phyloP scores from a whole-genome alignment of 2,329 filamentous ascomycete species.

The Colletotrichum tanaceti region DNA sequence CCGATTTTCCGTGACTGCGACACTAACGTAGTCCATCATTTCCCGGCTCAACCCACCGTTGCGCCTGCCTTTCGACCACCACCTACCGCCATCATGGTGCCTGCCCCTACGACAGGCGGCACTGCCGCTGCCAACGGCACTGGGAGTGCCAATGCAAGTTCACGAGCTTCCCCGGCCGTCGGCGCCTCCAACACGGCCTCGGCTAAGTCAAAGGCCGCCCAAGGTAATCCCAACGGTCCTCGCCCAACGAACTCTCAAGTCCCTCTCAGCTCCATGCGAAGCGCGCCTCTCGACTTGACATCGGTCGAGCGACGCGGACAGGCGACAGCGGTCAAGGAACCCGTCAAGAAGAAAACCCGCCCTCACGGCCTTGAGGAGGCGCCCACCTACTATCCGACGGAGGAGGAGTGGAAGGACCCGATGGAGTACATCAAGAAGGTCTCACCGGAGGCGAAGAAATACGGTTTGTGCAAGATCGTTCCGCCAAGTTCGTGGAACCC shows the following conservation, averaged over 20 bases:
- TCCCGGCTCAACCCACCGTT: slow-evolving; percentile 1
- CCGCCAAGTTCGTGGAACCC: slow-evolving; percentile 95
- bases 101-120: slow-evolving; percentile 53
- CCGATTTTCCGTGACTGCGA: slow-evolving; percentile 26
- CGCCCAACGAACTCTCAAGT: slow-evolving; percentile 62
- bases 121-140: slow-evolving; percentile 50
- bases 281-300: slow-evolving; percentile 79
- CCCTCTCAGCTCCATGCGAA: slow-evolving; percentile 67
- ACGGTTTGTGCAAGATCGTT: slow-evolving; percentile 94
- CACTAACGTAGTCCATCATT: slow-evolving; percentile 11
- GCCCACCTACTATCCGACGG: slow-evolving; percentile 88
- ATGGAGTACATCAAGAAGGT: slow-evolving; percentile 96
- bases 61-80: slow-evolving; percentile 17
- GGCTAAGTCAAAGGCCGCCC: slow-evolving; percentile 61
- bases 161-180: slow-evolving; percentile 64
- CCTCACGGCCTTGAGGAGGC: slow-evolving; percentile 90
- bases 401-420: slow-evolving; percentile 95
- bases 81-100: slow-evolving; percentile 51
- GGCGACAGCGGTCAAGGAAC: slow-evolving; percentile 79
- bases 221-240: slow-evolving; percentile 65
- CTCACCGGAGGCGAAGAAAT: slow-evolving; percentile 83
- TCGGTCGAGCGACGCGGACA: slow-evolving; percentile 94
- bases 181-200: slow-evolving; percentile 51
- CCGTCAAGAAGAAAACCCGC: slow-evolving; percentile 79
- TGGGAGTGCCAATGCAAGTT: slow-evolving; percentile 61